Base-by-base conservation (phyloP, 306 rosid species). In the Echinosophora koreensis region DNA sequence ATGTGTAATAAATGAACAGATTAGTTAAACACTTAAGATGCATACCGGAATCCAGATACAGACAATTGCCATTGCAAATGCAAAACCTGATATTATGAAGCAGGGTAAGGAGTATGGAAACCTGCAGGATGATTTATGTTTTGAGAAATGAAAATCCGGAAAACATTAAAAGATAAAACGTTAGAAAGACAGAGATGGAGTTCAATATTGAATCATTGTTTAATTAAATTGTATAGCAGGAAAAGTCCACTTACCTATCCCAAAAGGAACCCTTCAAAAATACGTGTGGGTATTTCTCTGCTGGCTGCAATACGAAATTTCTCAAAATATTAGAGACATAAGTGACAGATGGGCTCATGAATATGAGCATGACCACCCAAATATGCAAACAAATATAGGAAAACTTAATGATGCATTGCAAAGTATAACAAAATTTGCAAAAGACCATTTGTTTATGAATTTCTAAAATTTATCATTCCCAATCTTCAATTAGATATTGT, bases 281-380 rank as follows among this genome's bases (percentile, higher is more conserved):
- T 66, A 90, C 72, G 10, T 68, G 55, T 4, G 98, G 98, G 66
- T 85, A 92, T 77, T 94, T 92, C 66, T 89, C 93, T 28, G 64
- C 92, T 8, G 98, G 98, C 98, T 94, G 87, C 69, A 86, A 18
- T 32, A 71, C 42, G 35, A 70, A 32, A 39, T 57, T 77, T 56
- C 17, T 11, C 11, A 42, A 64, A 74, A 38, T 56, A 56, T 68
- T 11, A 55, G 69, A 71, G 52, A 34, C 59, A 69, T 39, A 72
- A 41, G 56, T 80, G 39, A 50, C 12, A 16, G 63, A 46, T 27
- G 37, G 38, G 28, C 13, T 55, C 14, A 58, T n/a, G 27, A 47
- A 34, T 60, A 47, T 15, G 3, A 8, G 56, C 2, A 46, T 46
- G 51, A 12, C 55, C 55, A 49, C 55, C 14, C 17, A 49, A 3